Evolutionary conservation across 495 filamentous ascomycete genomes (phyloP).

Genomic region (Trichocladium antarcticum): DNA sequence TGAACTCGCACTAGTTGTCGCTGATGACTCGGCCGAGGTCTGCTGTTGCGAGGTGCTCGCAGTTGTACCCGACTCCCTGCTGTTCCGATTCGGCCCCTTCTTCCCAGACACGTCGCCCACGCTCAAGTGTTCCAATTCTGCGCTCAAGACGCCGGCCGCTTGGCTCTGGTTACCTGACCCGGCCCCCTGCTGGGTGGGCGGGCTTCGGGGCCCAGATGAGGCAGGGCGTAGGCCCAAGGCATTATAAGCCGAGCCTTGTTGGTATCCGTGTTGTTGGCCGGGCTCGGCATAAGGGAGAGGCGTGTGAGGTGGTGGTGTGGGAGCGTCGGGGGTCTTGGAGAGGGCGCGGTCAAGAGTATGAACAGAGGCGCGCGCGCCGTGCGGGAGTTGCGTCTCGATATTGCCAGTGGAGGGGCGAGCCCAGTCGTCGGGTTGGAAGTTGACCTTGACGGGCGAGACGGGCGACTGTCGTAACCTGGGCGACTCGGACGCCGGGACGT

Average conservation of each 20-base stretch:
- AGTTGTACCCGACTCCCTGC: conserved; percentile 39
- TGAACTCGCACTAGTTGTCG: conserved; percentile 41
- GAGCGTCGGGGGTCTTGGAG: conserved; percentile 28
- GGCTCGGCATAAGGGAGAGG: conserved; percentile 18
- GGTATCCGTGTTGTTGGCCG: background rate
- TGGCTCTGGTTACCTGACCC: background rate
- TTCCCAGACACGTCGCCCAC: conserved; percentile 22
- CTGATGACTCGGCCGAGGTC: conserved; percentile 35
- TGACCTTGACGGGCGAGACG: conserved; percentile 32
- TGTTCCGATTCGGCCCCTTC: conserved; percentile 33
- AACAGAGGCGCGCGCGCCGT: conserved; percentile 1
- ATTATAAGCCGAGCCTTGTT: conserved; percentile 4
- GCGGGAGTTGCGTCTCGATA: conserved; percentile 26
- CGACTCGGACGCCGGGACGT: conserved; percentile 22
- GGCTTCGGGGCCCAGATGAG: conserved; percentile 6
- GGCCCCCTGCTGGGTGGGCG: conserved; percentile 2
- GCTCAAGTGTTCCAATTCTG: conserved; percentile 27
- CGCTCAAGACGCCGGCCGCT: conserved; percentile 8
- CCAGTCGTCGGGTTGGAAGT: conserved; percentile 35
- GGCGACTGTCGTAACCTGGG: conserved; percentile 30
- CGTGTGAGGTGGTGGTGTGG: conserved; percentile 30
- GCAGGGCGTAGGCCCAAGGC: background rate
- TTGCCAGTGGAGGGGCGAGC: conserved; percentile 31
- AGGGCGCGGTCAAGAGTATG: conserved; percentile 22
- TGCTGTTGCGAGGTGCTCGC: conserved; percentile 36